Evolutionary conservation across 768 basidiomycete species (phyloP), one percentile per base, ranked within the genome.

Genomic region (Termitomyces sp.): DNA sequence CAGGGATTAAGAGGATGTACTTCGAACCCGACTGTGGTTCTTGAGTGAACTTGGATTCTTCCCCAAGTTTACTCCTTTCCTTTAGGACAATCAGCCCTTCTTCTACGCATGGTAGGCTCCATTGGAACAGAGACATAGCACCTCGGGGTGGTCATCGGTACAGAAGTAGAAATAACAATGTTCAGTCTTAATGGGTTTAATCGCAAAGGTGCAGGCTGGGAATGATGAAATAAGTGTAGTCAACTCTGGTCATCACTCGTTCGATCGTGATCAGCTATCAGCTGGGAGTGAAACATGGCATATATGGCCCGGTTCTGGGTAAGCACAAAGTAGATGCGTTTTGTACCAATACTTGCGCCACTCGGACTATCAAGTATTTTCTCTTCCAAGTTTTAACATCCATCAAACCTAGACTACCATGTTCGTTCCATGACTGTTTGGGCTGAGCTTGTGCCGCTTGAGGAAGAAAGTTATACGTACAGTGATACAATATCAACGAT

Each of bases 81-180:
- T 30, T 30, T 30, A 30, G 5, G 49, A 57, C 33, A 44, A 52
- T 56, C 35, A 41, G 31, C 26, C 11, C 31, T 47, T 54, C 38
- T 55, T 56, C 53, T 47, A 46, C 56, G 17, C 53, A 49, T 55
- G 58, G 53, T 50, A 47, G 37, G 35, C 38, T 50, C 26, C 35
- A 33, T 42, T 33, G 23, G 51, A 31, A 17, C 28, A 51, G 8
- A 50, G 50, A n/a, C 21, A 8, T 17, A 38, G 21, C 23, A 7
- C 62, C 59, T 60, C 62, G 59, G 59, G n/a, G 60, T 50, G 53
- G 48, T 23, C 17, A 46, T 55, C 55, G 42, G 51, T 44, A 48
- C 12, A 23, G 8, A 17, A 17, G 37, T 50, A 37, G 38, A 50
- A 35, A 48, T 33, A 33, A 35, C 19, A 21, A 50, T 5, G 9